Conservation (phyloP, 1,284 basidiomycete species). For the Apiotrichum porosum region DNA sequence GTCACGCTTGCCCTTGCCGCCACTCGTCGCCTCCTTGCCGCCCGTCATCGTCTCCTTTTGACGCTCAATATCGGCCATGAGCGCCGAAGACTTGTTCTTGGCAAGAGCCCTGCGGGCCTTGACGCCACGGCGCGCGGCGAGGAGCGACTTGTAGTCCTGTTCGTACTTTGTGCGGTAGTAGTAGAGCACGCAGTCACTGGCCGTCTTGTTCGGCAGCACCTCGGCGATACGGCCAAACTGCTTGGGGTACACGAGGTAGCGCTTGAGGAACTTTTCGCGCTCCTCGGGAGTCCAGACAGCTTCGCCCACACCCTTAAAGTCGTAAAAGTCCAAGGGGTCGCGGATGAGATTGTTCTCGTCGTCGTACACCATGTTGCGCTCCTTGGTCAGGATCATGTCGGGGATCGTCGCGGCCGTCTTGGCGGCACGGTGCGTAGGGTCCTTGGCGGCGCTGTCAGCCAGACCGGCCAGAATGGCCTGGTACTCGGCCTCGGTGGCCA, state of each 20-base stretch:
- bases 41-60: conserved; percentile 21
- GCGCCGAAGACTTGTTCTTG: conserved; percentile 39
- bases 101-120: conserved; percentile 53
- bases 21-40: background rate
- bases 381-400: conserved; percentile 76
- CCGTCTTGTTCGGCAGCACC: conserved; percentile 75
- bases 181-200: conserved; percentile 83
- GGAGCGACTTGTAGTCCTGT: conserved; percentile 68
- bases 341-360: conserved; percentile 78
- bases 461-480: conserved; percentile 91
- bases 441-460: conserved; percentile 85
- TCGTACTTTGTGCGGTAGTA: conserved; percentile 95
- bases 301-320: conserved; percentile 62
- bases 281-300: conserved; percentile 82
- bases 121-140: conserved; percentile 53
- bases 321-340: conserved; percentile 74
- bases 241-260: conserved; percentile 81
- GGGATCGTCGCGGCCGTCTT: conserved; percentile 86
- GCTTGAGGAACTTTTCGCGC: conserved; percentile 70
- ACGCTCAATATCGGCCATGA: conserved; percentile 38
- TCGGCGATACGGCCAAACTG: conserved; percentile 80
- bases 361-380: conserved; percentile 61
- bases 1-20: conserved; percentile 2
- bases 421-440: conserved; percentile 79
- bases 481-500: conserved; percentile 93